Base-by-base conservation (phyloP, 352 stramenopile genomes). In the Phytophthora ohioensis region DNA sequence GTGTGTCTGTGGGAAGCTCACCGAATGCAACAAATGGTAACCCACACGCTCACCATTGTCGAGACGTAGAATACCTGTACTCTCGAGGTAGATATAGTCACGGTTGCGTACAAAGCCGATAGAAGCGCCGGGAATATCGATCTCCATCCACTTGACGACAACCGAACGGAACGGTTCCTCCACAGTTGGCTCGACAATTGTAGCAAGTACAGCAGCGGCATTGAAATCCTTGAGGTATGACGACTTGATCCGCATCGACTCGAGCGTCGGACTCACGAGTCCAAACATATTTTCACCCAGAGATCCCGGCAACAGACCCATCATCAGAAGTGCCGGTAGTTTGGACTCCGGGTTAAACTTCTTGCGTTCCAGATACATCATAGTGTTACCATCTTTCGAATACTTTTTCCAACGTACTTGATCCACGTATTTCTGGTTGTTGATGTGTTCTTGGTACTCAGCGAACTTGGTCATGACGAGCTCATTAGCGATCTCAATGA, bases 281-380 rank as follows among this genome's bases (percentile, higher is more conserved):
- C 79, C 79, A 51, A 81, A 83, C 76, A 87, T 78, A 48, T 75
- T 70, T 49, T 87, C 76, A 41, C 81, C 62, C 27, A 87, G 48
- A 10, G 61, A 69, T 3, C 73, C 76, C 0, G 60, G 64, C 6
- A 82, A 27, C 3, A 73, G 56, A 1, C 79, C 76, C 13, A 82
- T 59, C 39, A 79, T 69, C 10, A 76, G 58, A 38, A 82, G 8
- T 4, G 64, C 59, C 3, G 75, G 63, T 9, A 82, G 34, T 9
- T 70, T 73, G 2, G 69, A 69, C 31, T 72, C 51, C 11, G 55
- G 62, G 42, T 68, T 71, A 2, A 43, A 55, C 15, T 68, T 64
- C 54, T 72, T 76, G 2, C 63, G 57, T 17, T 72, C 63, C n/a
- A 76, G 54, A 21, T 68, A 76, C 56, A 47, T 52, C 12, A 53